Conservation (phyloP, 2,329 filamentous ascomycete genomes). For the Monosporascus sp. region DNA sequence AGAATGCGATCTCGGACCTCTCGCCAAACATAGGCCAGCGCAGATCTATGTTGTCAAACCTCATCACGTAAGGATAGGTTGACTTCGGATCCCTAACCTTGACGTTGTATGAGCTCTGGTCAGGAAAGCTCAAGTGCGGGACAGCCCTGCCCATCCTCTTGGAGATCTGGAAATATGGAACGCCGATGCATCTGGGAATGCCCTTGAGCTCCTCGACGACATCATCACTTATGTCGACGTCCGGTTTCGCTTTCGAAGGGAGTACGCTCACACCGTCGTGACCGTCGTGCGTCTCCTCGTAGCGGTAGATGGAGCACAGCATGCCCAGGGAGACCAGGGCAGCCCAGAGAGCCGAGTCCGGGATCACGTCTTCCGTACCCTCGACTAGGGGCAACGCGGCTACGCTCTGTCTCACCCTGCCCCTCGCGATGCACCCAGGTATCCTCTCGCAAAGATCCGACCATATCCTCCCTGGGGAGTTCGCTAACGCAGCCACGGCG, state of each 20-base stretch:
- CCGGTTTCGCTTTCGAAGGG: constrained; percentile 24
- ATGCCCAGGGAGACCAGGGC: constrained; percentile 47
- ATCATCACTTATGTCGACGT: constrained; percentile 43
- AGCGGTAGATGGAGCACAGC: constrained; percentile 48
- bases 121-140: constrained; percentile 47
- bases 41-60: constrained; percentile 48
- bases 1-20: constrained; percentile 43
- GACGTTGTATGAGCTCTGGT: constrained; percentile 49
- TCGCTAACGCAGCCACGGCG: constrained; percentile 38
- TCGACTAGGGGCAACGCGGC: constrained; percentile 42
- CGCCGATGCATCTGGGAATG: constrained; percentile 42
- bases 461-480: constrained; percentile 48
- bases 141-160: constrained; percentile 46
- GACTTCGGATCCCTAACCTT: constrained; percentile 43
- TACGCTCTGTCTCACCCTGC: constrained; percentile 44
- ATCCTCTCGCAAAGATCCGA: constrained; percentile 48
- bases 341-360: constrained; percentile 47
- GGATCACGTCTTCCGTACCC: constrained; percentile 43
- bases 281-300: constrained; percentile 49
- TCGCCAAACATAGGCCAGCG: constrained; percentile 51
- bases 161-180: constrained; percentile 46
- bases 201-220: constrained; percentile 43
- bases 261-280: constrained; percentile 23
- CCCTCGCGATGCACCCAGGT: constrained; percentile 44
- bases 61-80: constrained; percentile 42